Conservation (phyloP, 257 asterid species). For the Nicotiana otophora region DNA sequence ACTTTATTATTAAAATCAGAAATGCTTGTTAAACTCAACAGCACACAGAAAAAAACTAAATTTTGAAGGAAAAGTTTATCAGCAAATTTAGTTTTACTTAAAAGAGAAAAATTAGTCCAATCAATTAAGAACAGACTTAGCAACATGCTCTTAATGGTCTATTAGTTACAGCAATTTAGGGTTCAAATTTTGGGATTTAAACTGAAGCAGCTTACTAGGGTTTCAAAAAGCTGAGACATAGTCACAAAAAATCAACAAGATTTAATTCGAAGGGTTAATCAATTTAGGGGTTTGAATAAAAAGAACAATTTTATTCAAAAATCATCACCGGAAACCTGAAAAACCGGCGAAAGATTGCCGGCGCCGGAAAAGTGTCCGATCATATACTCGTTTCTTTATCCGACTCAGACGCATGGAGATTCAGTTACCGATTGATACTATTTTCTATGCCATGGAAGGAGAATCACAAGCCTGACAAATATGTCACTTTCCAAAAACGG, state of each 20-base stretch:
- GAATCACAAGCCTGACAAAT: constrained; percentile 57
- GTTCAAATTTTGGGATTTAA: background rate
- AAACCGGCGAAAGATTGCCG: background rate
- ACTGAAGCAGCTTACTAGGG: background rate
- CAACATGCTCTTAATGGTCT: too few species aligned
- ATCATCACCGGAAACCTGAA: background rate
- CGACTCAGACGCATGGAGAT: background rate
- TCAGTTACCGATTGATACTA: background rate
- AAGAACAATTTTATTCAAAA: background rate
- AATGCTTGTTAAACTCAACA: too few species aligned
- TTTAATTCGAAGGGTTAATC: background rate
- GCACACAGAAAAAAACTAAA: too few species aligned
- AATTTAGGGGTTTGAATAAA: background rate
- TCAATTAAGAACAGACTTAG: too few species aligned
- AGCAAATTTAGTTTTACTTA: too few species aligned
- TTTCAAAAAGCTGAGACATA: too few species aligned
- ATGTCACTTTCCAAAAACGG: background rate
- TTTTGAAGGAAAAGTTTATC: too few species aligned
- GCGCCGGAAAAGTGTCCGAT: background rate
- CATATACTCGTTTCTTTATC: background rate
- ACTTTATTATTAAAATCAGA: too few species aligned
- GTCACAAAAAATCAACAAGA: background rate
- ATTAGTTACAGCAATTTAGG: too few species aligned
- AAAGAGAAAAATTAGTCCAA: too few species aligned
- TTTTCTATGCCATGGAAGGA: constrained; percentile 32